phyloP scores from a whole-genome alignment of 345 rosid genomes.

The Gossypium turneri region DNA sequence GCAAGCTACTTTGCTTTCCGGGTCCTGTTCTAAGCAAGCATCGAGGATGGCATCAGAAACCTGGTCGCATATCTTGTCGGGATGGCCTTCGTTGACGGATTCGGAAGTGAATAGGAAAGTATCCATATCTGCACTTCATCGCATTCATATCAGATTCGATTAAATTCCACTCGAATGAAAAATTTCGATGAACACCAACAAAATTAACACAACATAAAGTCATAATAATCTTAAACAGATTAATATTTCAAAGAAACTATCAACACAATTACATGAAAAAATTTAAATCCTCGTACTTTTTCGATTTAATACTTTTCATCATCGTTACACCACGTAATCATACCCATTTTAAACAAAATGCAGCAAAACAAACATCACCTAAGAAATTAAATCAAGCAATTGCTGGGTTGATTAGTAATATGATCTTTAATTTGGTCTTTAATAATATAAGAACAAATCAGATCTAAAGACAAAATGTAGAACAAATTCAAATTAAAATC shows the following conservation, averaged over 20 bases:
- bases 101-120: constrained; percentile 24
- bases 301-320: too few relatives aligned
- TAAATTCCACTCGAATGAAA: too few relatives aligned
- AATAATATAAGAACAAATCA: not conserved
- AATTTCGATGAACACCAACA: too few relatives aligned
- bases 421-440: not conserved
- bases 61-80: constrained; percentile 23
- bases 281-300: too few relatives aligned
- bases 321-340: too few relatives aligned
- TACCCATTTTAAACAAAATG: not conserved
- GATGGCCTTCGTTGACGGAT: constrained; percentile 24
- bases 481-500: too few relatives aligned
- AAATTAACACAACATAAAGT: not conserved
- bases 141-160: not conserved
- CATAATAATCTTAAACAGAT: too few relatives aligned
- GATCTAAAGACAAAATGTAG: not conserved
- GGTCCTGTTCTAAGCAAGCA: constrained; percentile 23
- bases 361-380: not conserved
- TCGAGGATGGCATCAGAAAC: constrained; percentile 19
- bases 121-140: not conserved
- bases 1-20: constrained; percentile 13
- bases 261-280: too few relatives aligned
- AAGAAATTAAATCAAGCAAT: constrained; percentile 1
- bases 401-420: not conserved
- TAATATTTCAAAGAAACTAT: too few relatives aligned